Evolutionary conservation across 768 basidiomycete species (phyloP).

Genomic region (Pisolithus albus): DNA sequence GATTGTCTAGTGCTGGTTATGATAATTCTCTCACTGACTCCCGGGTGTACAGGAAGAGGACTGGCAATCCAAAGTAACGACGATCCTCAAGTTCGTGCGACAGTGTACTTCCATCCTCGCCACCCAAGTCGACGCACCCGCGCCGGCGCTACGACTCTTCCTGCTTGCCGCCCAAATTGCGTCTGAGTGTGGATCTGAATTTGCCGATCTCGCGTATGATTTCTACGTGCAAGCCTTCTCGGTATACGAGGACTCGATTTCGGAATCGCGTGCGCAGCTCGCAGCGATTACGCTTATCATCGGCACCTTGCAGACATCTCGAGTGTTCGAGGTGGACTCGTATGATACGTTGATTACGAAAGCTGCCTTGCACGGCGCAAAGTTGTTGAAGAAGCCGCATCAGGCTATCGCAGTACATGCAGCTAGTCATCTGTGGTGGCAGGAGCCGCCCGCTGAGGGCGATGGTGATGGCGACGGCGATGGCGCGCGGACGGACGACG

Average conservation of each 20-base stretch:
- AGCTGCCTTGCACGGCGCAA: slow-evolving; percentile 95
- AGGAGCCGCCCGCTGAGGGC: slow-evolving; percentile 48
- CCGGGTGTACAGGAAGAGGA: slow-evolving; percentile 59
- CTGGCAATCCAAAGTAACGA: slow-evolving; percentile 80
- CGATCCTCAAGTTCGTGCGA: slow-evolving; percentile 89
- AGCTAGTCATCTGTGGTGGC: slow-evolving; percentile 99
- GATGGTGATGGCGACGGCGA: slow-evolving; percentile 33
- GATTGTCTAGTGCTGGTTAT: background rate
- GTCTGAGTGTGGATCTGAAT: slow-evolving; percentile 87
- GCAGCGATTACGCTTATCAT: slow-evolving; percentile 98
- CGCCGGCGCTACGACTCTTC: slow-evolving; percentile 91
- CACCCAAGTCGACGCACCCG: slow-evolving; percentile 85
- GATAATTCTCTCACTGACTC: background rate
- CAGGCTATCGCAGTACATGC: slow-evolving; percentile 91
- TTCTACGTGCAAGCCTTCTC: slow-evolving; percentile 97
- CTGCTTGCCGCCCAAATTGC: slow-evolving; percentile 93
- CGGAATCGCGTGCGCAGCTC: slow-evolving; percentile 90
- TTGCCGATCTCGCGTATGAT: slow-evolving; percentile 95
- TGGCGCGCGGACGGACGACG: slow-evolving; percentile 20
- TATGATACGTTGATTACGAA: slow-evolving; percentile 98
- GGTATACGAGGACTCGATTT: slow-evolving; percentile 96
- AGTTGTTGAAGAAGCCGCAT: slow-evolving; percentile 96
- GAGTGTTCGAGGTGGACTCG: slow-evolving; percentile 91
- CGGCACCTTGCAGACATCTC: slow-evolving; percentile 77
- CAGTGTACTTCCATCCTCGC: slow-evolving; percentile 91